These are phyloP conservation scores for Xerocomus potaroensis DNA, from an alignment of 768 basidiomycete genomes.

Conservation along the genomic window DNA sequence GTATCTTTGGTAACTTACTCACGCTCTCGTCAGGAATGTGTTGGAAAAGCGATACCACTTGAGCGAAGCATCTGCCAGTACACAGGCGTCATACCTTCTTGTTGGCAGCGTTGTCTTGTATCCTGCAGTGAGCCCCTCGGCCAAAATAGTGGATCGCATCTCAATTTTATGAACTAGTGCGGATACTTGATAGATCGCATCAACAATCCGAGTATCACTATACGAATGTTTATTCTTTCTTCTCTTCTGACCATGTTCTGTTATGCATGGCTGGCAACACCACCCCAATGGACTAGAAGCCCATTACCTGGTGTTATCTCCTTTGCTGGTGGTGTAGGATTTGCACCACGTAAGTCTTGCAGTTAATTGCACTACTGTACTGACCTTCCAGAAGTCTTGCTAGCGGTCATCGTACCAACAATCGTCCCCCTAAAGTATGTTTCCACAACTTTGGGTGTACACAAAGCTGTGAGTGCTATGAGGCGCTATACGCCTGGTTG, in stretches of 20 bases:
- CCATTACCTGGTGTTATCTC: constrained; percentile 58
- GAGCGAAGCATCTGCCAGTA: constrained; percentile 56
- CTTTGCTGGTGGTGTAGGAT: constrained; percentile 69
- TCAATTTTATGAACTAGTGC: constrained; percentile 35
- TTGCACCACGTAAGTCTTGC: constrained; percentile 51
- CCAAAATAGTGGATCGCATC: background rate
- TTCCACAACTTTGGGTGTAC: constrained; percentile 72
- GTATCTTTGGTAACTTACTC: background rate
- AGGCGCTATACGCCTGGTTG: background rate
- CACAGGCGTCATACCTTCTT: constrained; percentile 65
- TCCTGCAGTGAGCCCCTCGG: constrained; percentile 48
- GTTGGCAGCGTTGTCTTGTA: constrained; percentile 67
- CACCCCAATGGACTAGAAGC: constrained; percentile 50
- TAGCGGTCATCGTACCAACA: constrained; percentile 70
- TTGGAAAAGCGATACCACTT: constrained; percentile 64
- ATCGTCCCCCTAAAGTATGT: constrained; percentile 70
- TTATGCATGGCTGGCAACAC: constrained; percentile 64
- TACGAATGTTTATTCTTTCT: constrained; percentile 54
- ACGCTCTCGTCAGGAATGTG: constrained; percentile 49
- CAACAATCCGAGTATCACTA: constrained; percentile 53
- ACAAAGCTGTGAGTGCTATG: constrained; percentile 60
- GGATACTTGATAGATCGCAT: constrained; percentile 63
- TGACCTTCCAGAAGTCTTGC: constrained; percentile 45
- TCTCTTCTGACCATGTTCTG: constrained; percentile 56
- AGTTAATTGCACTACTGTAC: background rate